phyloP scores from a whole-genome alignment of 441 rosid species.

The Populus hybrid region DNA sequence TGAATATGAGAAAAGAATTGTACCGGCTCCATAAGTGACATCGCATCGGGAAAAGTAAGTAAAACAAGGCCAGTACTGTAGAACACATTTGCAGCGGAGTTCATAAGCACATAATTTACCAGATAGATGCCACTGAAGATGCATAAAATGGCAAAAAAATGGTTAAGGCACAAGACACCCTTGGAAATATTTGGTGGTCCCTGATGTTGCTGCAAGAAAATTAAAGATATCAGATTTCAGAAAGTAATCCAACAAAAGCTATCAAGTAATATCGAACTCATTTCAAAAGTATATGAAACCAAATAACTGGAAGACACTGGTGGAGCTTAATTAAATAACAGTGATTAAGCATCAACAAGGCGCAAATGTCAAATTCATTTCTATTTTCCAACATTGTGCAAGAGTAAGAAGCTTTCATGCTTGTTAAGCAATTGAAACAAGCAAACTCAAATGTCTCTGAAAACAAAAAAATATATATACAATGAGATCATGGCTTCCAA shows the following conservation, averaged over 20 bases:
- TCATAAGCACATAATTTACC: conserved; percentile 77
- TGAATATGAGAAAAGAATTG: neutral
- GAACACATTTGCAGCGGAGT: conserved; percentile 81
- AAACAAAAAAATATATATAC: neutral
- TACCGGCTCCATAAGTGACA: conserved; percentile 95
- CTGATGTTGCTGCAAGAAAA: conserved; percentile 54
- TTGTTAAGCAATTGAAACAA: neutral
- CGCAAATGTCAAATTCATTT: neutral
- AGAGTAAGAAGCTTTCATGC: neutral
- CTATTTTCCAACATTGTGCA: neutral
- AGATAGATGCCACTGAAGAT: conserved; percentile 70
- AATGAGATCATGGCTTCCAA: neutral
- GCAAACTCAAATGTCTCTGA: neutral
- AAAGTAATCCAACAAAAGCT: conserved; percentile 5
- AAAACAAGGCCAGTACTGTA: conserved; percentile 69
- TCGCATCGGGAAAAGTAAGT: conserved; percentile 84
- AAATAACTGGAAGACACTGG: neutral
- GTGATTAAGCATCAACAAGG: neutral
- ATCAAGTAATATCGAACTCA: neutral
- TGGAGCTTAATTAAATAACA: neutral
- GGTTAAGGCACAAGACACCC: conserved; percentile 61
- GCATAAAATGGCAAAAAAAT: conserved; percentile 65
- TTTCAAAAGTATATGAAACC: neutral
- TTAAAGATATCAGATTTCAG: conserved; percentile 14
- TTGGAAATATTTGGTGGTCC: conserved; percentile 46